Base-by-base conservation (phyloP, 208 protist genomes). In the Herpetomonas tarakana region DNA sequence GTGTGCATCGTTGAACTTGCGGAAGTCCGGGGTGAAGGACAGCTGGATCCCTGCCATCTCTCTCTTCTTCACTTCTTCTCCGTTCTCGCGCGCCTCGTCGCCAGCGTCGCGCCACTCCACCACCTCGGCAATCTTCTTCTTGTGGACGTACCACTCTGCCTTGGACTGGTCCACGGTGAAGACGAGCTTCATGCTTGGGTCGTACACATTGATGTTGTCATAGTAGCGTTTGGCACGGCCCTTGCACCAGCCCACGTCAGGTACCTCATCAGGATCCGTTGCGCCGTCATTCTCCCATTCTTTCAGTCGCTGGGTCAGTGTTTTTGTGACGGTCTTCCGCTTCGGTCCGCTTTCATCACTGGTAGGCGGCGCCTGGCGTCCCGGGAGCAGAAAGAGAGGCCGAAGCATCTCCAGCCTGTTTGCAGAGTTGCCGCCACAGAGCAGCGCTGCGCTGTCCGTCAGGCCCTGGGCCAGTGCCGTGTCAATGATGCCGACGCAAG, bases 141-240 rank as follows among this genome's bases (percentile, higher is more conserved):
- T 83, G 35, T 70, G 49, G 21, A 89, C 72, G 56, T 89, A 83
- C 71, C 74, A 86, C 39, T 81, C 68, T 19, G 75, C 78, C 59
- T 84, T 86, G 7, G 65, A 63, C 28, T 76, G 74, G 51, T 81
- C 79, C 18, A 83, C 71, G 1, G 70, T 83, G 50, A 89, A 84
- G 27, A 78, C 71, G 26, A 86, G 68, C 22, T 68, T 25, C 65
- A 73, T 76, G 16, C 74, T 50, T 19, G 62, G 52, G 44, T 75
- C 65, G 51, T 76, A 83, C 39, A 83, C 75, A 53, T 62, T 72
- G 30, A 89, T 80, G 56, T 89, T 89, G 57, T 85, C 78, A 45
- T 89, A 86, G 64, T 83, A 86, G 56, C 70, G 78, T 31, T 71
- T 82, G 14, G 61, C 31, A 4, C 78, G 65, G 1, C 71, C 75